phyloP scores from a whole-genome alignment of 2,329 filamentous ascomycete species.

The Coleophoma eucalyptorum region DNA sequence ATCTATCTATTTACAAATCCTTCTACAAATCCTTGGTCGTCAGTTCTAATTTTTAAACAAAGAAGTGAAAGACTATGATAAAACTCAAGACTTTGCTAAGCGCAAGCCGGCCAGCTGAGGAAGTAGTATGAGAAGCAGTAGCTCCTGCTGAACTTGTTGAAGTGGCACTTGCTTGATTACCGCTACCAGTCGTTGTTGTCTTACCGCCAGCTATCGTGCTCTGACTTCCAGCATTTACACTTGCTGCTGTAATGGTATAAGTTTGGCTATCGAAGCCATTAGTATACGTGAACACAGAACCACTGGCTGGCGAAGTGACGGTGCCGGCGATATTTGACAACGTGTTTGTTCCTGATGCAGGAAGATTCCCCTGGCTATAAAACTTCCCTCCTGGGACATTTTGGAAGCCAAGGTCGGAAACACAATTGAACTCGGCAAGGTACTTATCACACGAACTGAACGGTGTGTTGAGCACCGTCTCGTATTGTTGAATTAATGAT shows the following conservation, averaged over 20 bases:
- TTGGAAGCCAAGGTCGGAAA: slow-evolving; percentile 16
- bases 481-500: not conserved
- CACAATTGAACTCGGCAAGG: slow-evolving; percentile 19
- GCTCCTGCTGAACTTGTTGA: no score
- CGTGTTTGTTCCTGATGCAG: slow-evolving; percentile 25
- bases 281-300: slow-evolving; percentile 30
- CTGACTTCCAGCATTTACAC: not conserved
- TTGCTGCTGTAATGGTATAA: slow-evolving; percentile 32
- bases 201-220: no score
- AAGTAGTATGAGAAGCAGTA: no score
- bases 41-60: no score
- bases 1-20: no score
- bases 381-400: slow-evolving; percentile 15
- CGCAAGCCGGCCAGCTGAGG: no score
- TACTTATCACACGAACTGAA: slow-evolving; percentile 18
- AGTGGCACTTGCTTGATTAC: no score
- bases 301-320: slow-evolving; percentile 29
- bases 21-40: no score
- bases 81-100: no score
- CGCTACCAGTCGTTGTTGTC: no score
- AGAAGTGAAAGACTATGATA: no score
- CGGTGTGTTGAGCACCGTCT: slow-evolving; percentile 8
- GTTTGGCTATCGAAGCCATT: slow-evolving; percentile 22
- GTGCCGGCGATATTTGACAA: slow-evolving; percentile 26
- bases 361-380: slow-evolving; percentile 17